These are phyloP conservation scores for Chionographis japonica DNA, from an alignment of 106 monocot genomes.

Conservation along the genomic window DNA sequence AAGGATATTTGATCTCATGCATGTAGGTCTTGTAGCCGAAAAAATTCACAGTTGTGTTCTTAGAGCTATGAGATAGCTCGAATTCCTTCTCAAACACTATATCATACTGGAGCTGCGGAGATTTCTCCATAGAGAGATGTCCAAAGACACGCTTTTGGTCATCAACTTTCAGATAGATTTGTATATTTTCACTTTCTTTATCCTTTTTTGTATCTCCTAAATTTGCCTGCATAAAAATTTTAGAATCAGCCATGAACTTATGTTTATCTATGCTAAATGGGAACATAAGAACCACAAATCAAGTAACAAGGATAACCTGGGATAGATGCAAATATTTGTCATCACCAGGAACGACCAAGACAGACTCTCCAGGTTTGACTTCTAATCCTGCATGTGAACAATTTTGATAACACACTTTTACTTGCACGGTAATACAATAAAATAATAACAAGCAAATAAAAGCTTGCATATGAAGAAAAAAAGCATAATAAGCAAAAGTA, in stretches of 20 bases:
- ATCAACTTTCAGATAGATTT: conserved; percentile 47
- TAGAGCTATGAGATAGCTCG: conserved; percentile 68
- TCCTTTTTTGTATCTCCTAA: conserved; percentile 58
- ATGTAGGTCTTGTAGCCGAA: conserved; percentile 50
- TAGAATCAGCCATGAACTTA: neutral
- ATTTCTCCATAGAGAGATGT: conserved; percentile 51
- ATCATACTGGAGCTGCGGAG: conserved; percentile 58
- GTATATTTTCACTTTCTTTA: conserved; percentile 31
- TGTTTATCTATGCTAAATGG: neutral
- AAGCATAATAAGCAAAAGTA: no score
- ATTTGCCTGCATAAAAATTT: conserved; percentile 34
- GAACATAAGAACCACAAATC: no score
- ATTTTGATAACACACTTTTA: no score
- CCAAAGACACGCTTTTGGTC: conserved; percentile 65
- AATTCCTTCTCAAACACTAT: conserved; percentile 86
- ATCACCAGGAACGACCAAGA: conserved; percentile 36
- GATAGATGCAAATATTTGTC: conserved; percentile 43
- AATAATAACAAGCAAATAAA: no score
- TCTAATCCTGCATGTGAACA: conserved; percentile 31
- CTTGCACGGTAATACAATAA: no score
- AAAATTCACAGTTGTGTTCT: conserved; percentile 65
- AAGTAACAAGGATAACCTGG: conserved; percentile 20
- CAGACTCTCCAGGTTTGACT: conserved; percentile 43
- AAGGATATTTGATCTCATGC: conserved; percentile 50
- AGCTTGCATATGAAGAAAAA: no score